Evolutionary conservation across 352 stramenopile species (phyloP).

Genomic region (Phytophthora fragariae): DNA sequence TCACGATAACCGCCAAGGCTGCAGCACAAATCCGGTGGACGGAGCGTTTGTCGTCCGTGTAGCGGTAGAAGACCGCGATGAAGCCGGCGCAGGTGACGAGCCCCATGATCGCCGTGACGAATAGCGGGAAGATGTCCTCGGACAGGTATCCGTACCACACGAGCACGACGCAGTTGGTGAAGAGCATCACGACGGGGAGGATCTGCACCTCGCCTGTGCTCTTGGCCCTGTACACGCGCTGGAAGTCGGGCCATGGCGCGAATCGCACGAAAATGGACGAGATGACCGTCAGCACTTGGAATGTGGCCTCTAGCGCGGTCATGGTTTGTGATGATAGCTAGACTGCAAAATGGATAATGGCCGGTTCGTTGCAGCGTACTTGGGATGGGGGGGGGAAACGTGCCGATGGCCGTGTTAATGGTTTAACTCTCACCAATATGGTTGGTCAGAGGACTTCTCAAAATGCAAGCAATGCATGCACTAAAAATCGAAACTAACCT

Average conservation of each 20-base stretch:
- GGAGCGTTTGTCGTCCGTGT: slow-evolving; percentile 37
- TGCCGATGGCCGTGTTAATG: no score
- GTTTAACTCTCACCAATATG: no score
- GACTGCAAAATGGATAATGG: slow-evolving; percentile 28
- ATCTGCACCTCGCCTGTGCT: slow-evolving; percentile 56
- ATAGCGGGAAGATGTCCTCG: slow-evolving; percentile 60
- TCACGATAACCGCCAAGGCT: slow-evolving; percentile 20
- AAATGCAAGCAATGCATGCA: no score
- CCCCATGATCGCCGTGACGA: slow-evolving; percentile 59
- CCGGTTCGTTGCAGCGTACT: not conserved
- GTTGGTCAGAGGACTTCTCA: no score
- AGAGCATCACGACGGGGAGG: slow-evolving; percentile 70
- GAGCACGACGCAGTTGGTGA: slow-evolving; percentile 71
- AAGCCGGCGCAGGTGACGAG: slow-evolving; percentile 51
- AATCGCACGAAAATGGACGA: slow-evolving; percentile 76
- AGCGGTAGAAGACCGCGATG: slow-evolving; percentile 55
- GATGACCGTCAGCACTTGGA: slow-evolving; percentile 72
- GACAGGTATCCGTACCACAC: slow-evolving; percentile 60
- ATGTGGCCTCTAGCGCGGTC: slow-evolving; percentile 26
- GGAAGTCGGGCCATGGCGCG: slow-evolving; percentile 60
- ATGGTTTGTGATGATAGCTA: not conserved
- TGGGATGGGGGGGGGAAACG: no score
- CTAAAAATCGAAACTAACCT: no score
- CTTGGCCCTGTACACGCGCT: slow-evolving; percentile 61
- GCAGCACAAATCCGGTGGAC: slow-evolving; percentile 28